Conservation (phyloP, 306 rosid genomes). For the Albizia julibrissin region DNA sequence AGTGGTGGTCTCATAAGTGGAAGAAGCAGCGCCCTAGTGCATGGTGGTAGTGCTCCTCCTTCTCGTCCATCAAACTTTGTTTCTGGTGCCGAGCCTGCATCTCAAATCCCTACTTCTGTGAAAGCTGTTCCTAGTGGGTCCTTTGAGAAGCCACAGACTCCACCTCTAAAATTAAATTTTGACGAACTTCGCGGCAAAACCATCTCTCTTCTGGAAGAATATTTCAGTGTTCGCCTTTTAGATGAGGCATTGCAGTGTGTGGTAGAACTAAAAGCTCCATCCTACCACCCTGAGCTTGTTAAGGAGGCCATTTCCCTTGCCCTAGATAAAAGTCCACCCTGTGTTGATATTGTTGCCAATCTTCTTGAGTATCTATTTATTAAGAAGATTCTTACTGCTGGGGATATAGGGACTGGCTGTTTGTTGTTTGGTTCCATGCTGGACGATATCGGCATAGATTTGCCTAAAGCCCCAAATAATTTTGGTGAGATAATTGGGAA, state of each 20-base stretch:
- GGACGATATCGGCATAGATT: conserved; percentile 75
- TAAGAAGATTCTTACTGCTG: conserved; percentile 55
- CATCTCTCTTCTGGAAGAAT: conserved; percentile 75
- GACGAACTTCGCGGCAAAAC: conserved; percentile 65
- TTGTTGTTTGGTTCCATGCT: conserved; percentile 66
- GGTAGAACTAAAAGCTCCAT: conserved; percentile 84
- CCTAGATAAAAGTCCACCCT: conserved; percentile 74
- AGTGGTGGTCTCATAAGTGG: conserved; percentile 71
- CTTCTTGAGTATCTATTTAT: conserved; percentile 61
- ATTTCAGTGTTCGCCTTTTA: conserved; percentile 63
- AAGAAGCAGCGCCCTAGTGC: conserved; percentile 80
- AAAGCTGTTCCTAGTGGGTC: conserved; percentile 44
- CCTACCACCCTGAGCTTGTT: conserved; percentile 79
- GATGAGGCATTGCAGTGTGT: conserved; percentile 89
- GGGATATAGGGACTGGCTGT: conserved; percentile 75
- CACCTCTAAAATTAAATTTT: conserved; percentile 46
- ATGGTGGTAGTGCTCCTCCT: conserved; percentile 62
- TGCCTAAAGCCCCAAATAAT: conserved; percentile 80
- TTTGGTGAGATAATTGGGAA: conserved; percentile 84
- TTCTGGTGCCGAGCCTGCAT: conserved; percentile 45
- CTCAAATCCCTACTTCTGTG: conserved; percentile 49
- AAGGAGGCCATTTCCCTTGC: conserved; percentile 84
- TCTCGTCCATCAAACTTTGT: conserved; percentile 48
- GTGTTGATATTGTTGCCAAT: conserved; percentile 61
- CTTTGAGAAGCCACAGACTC: conserved; percentile 59